These are phyloP conservation scores for Trypanosoma caninum DNA, from an alignment of 208 protist genomes.

Conservation along the genomic window DNA sequence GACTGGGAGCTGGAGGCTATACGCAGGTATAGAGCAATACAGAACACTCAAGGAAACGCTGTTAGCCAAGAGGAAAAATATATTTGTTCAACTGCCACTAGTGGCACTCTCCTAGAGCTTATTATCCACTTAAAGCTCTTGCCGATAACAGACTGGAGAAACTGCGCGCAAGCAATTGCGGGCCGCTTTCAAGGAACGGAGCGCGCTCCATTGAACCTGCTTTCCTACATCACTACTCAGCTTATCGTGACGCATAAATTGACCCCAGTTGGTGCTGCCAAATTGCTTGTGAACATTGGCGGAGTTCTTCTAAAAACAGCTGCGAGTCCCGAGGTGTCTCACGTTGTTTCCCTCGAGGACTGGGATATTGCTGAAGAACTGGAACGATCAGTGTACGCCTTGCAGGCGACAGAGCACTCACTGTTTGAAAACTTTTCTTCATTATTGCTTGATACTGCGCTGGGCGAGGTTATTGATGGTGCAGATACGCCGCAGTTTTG, in stretches of 20 bases:
- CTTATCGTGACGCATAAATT: slow-evolving; percentile 18
- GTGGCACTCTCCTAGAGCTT: slow-evolving; percentile 29
- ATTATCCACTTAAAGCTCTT: slow-evolving; percentile 39
- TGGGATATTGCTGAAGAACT: slow-evolving; percentile 19
- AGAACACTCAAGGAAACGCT: neutral
- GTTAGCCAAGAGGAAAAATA: slow-evolving; percentile 3
- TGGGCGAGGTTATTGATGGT: slow-evolving; percentile 3
- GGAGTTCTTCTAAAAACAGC: slow-evolving; percentile 1
- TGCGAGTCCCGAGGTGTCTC: neutral
- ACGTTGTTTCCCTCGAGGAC: slow-evolving; percentile 1
- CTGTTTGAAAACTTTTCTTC: slow-evolving; percentile 19
- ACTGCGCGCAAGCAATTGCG: slow-evolving; percentile 19
- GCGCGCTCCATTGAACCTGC: slow-evolving; percentile 6
- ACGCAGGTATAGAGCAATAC: slow-evolving; percentile 18
- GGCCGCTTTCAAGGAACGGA: slow-evolving; percentile 14
- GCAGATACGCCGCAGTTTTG: neutral
- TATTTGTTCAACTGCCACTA: neutral
- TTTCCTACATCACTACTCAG: slow-evolving; percentile 11
- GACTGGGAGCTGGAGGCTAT: slow-evolving; percentile 20
- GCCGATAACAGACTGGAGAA: slow-evolving; percentile 18
- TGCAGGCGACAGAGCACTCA: slow-evolving; percentile 1
- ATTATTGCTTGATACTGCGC: slow-evolving; percentile 6
- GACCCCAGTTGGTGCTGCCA: slow-evolving; percentile 10
- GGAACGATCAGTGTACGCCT: slow-evolving; percentile 8
- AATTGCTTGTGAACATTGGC: slow-evolving; percentile 15